These are phyloP conservation scores for Fusarium sp. DNA, from an alignment of 2,329 filamentous ascomycete genomes.

Conservation along the genomic window DNA sequence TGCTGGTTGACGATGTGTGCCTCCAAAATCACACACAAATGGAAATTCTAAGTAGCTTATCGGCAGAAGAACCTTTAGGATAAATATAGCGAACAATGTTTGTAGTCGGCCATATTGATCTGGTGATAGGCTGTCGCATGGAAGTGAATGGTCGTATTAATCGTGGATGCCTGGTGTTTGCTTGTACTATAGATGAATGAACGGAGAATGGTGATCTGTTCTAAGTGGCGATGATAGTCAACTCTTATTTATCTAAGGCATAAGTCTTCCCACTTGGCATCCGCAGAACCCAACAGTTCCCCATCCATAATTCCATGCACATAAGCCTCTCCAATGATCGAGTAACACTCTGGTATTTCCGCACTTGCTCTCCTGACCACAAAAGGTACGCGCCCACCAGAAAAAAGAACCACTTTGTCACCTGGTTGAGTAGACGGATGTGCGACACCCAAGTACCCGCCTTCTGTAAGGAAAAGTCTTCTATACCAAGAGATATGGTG, in stretches of 20 bases:
- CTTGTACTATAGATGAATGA: too few species aligned
- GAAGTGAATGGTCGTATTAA: too few species aligned
- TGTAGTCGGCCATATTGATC: too few species aligned
- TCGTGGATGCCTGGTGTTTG: too few species aligned
- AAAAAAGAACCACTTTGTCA: neutral
- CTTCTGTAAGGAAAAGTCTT: neutral
- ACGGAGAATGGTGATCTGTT: too few species aligned
- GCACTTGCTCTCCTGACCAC: rapidly evolving
- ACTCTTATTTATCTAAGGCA: neutral
- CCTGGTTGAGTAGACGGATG: neutral
- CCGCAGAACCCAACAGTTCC: rapidly evolving
- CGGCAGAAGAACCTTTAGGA: too few species aligned
- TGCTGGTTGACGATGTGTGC: too few species aligned
- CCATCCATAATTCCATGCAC: neutral
- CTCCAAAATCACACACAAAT: too few species aligned
- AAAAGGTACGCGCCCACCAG: neutral
- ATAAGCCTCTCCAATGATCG: neutral
- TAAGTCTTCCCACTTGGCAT: neutral
- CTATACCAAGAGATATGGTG: neutral
- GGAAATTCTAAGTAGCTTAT: too few species aligned
- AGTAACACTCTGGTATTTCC: rapidly evolving
- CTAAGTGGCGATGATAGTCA: neutral
- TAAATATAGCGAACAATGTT: too few species aligned
- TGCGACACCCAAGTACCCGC: neutral
- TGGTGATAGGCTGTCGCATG: too few species aligned